Evolutionary conservation across 768 basidiomycete species (phyloP), one percentile per base, ranked within the genome.

Genomic region (Neoboletus magnificus): DNA sequence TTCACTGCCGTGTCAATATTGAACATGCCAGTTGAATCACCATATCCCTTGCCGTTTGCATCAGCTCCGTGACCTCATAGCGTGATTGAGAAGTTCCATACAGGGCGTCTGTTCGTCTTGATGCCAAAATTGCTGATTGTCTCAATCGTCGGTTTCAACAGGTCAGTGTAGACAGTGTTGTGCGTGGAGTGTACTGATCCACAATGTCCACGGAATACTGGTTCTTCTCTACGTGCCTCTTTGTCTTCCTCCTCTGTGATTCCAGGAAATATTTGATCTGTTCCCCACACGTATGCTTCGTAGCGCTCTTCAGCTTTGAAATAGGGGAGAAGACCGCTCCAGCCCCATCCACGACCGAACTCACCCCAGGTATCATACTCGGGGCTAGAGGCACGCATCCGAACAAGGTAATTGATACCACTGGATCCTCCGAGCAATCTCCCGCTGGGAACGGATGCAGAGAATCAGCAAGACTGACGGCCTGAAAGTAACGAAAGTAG

Each of bases 291-390:
- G 33, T 52, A 61, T 18, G 54, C 32, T 33, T 41, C 4, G 36
- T 61, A 57, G 25, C n/a, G 12, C 27, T 63, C 62, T 45, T 48
- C 18, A 5, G 55, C 54, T 50, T 61, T 61, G 25, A 64, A 63
- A 36, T 49, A 41, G 13, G 62, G 60, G 9, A 61, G 54, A 27
- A 63, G 62, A 9, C 47, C 23, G 23, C 55, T 18, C 62, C 62
- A 63, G 44, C 44, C 30, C 62, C 62, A 64, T 33, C 62, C 62
- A 18, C 12, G 3, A 37, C 59, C 62, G 3, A 63, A 64, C 9
- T 52, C 55, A 10, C 55, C 42, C 62, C 62, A 63, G 27, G 55
- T 51, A 30, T 63, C 62, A n/a, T 63, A 64, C 43, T 64, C 62
- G 3, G 52, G 35, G 23, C 55, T 35, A 8, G 62, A 64, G 22